A percentile compares a stretch with the other conserved stretches of the same genome.
Evolutionary conservation across 2,329 filamentous ascomycete species (phyloP).

Genomic region (Camptophora hylomeconis): DNA sequence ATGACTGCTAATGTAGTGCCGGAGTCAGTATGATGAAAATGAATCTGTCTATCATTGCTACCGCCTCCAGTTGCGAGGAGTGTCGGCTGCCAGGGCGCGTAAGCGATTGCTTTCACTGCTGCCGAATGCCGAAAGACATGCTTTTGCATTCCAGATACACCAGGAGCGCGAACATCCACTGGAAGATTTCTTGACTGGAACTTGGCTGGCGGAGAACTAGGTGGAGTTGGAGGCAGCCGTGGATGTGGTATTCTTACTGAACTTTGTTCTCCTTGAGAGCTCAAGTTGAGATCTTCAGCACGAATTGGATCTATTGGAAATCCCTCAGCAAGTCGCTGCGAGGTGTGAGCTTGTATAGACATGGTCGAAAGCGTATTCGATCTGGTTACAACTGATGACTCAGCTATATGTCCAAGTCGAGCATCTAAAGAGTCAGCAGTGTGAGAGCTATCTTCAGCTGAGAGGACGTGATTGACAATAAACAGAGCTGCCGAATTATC

Average conservation of each 20-base stretch:
- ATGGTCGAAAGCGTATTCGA: background rate
- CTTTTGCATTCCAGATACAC: slow-evolving; percentile 36
- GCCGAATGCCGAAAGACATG: slow-evolving; percentile 70
- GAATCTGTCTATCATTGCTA: slow-evolving; percentile 87
- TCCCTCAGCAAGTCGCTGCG: too few species aligned
- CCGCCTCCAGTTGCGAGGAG: slow-evolving; percentile 85
- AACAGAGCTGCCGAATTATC: slow-evolving; percentile 84
- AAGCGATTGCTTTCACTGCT: slow-evolving; percentile 91
- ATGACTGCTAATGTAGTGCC: slow-evolving; percentile 81
- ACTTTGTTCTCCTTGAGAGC: background rate
- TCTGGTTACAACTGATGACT: too few species aligned
- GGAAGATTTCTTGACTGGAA: slow-evolving; percentile 6
- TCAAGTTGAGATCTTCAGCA: background rate
- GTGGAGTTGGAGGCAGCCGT: slow-evolving; percentile 3
- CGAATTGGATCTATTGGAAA: slow-evolving; percentile 1
- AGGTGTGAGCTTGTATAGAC: too few species aligned
- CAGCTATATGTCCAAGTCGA: too few species aligned
- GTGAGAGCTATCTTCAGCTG: slow-evolving; percentile 3
- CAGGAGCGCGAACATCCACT: slow-evolving; percentile 12
- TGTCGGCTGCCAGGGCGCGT: slow-evolving; percentile 84
- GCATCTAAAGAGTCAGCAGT: too few species aligned
- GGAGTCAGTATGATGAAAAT: slow-evolving; percentile 82
- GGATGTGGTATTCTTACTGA: background rate
- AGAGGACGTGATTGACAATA: slow-evolving; percentile 48
- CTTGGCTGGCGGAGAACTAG: slow-evolving; percentile 1